Percentiles rank a stretch among this genome's conserved stretches.
Evolutionary conservation across 345 rosid genomes (phyloP).

Genomic region (Firmiana major): DNA sequence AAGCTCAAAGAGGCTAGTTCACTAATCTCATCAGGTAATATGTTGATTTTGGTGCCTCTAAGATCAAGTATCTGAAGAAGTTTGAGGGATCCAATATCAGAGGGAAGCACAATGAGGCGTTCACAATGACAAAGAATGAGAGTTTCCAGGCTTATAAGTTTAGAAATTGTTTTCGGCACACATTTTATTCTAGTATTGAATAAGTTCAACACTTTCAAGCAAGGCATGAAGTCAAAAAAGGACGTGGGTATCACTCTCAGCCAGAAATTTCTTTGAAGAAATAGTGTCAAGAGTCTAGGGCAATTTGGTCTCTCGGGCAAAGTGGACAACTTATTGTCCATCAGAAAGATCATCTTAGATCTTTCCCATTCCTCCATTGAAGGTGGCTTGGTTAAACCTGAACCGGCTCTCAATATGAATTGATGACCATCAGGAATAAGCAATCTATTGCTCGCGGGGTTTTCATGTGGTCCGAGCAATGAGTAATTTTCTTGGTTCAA

Average conservation of each 20-base stretch:
- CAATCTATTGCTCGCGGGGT: not conserved
- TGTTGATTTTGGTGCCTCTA: conserved; percentile 7
- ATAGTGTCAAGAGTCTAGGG: not conserved
- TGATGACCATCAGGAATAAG: not conserved
- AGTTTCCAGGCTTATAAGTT: conserved; percentile 6
- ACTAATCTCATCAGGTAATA: conserved; percentile 13
- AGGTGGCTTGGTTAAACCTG: not conserved
- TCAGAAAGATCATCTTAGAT: conserved; percentile 11
- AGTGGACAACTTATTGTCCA: not conserved
- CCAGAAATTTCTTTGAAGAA: conserved; percentile 10
- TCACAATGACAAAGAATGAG: conserved; percentile 14
- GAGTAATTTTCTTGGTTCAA: not conserved
- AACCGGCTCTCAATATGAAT: conserved; percentile 5
- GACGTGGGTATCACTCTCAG: not conserved
- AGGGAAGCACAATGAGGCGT: conserved; percentile 9
- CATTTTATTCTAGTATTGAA: conserved; percentile 9
- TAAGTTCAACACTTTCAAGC: conserved; percentile 12
- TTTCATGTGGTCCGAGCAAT: not conserved
- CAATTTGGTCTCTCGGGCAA: not conserved
- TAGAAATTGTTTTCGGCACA: conserved; percentile 8
- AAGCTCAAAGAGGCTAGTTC: conserved; percentile 3
- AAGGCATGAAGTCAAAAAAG: conserved; percentile 1
- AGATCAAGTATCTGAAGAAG: conserved; percentile 13
- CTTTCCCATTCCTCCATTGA: conserved; percentile 2
- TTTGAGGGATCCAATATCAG: conserved; percentile 13